A percentile compares a stretch with the other conserved stretches of the same genome.
These are phyloP conservation scores for Melaleuca quinquenervia DNA, from an alignment of 345 rosid genomes.

Conservation along the genomic window DNA sequence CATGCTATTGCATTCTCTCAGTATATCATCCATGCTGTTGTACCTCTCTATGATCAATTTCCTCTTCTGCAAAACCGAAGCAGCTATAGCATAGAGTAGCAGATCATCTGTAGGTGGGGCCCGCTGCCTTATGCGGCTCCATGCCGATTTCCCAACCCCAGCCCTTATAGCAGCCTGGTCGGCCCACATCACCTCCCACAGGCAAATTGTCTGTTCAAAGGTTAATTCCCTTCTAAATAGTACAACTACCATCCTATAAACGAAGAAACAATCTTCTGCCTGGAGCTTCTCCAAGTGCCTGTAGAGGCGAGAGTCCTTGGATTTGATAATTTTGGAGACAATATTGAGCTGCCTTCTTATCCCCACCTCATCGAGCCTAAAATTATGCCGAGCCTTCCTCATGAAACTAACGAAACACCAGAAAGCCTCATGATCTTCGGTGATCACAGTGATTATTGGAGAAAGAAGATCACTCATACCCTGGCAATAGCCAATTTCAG, in stretches of 20 bases:
- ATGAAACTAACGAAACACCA: conserved; percentile 97
- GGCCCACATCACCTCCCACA: conserved; percentile 99
- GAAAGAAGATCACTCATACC: conserved; percentile 98
- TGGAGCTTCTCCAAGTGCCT: conserved; percentile 80
- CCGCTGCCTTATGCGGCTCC: conserved; percentile 74
- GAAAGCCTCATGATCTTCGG: conserved; percentile 83
- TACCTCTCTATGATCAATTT: conserved; percentile 83
- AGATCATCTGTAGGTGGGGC: conserved; percentile 92
- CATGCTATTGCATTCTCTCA: conserved; percentile 87
- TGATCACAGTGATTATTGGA: conserved; percentile 66
- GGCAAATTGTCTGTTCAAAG: conserved; percentile 70
- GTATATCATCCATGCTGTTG: conserved; percentile 87
- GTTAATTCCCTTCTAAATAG: conserved; percentile 82
- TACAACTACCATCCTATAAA: conserved; percentile 95
- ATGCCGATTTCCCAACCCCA: conserved; percentile 72
- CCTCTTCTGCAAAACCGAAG: conserved; percentile 85
- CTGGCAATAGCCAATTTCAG: conserved; percentile 96
- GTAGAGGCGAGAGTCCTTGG: conserved; percentile 82
- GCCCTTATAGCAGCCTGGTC: conserved; percentile 93
- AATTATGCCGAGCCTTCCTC: conserved; percentile 94
- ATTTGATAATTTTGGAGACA: conserved; percentile 80
- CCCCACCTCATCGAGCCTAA: conserved; percentile 88
- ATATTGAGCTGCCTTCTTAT: conserved; percentile 75
- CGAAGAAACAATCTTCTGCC: conserved; percentile 96
- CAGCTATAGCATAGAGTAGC: conserved; percentile 75